Evolutionary conservation across 2,329 filamentous ascomycete genomes (phyloP).

Genomic region (Fusarium sororula): DNA sequence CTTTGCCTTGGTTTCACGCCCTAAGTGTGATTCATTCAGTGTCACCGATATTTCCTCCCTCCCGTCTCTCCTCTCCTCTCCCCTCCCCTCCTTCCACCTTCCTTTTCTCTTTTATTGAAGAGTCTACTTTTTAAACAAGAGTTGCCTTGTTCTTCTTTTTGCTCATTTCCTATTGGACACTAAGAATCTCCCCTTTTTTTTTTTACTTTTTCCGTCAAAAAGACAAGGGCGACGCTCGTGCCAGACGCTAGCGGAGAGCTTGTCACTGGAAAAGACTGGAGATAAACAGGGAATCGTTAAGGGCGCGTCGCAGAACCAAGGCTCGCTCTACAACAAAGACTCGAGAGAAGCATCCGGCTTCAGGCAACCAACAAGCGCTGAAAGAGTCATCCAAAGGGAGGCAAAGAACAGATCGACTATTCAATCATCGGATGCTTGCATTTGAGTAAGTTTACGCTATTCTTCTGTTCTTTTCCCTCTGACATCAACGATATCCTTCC

Average conservation of each 20-base stretch:
- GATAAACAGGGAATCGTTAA: constrained; percentile 39
- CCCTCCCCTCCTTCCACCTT: neutral
- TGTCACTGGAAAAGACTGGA: constrained; percentile 25
- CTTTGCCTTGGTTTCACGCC: constrained; percentile 13
- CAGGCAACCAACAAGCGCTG: constrained; percentile 30
- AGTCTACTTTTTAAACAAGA: neutral
- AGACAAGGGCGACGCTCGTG: constrained; percentile 41
- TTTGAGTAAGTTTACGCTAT: constrained; percentile 41
- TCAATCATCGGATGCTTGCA: constrained; percentile 37
- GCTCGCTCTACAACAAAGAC: neutral
- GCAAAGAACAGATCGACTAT: neutral
- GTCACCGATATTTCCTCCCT: constrained; percentile 28
- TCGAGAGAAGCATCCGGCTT: constrained; percentile 20
- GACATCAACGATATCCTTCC: neutral
- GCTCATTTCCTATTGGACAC: constrained; percentile 24
- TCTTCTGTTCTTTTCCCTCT: neutral
- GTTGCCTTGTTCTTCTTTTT: constrained; percentile 27
- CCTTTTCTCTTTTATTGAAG: neutral
- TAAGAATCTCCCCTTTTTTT: constrained; percentile 28
- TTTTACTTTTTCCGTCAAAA: constrained; percentile 36
- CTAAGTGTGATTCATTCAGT: constrained; percentile 28
- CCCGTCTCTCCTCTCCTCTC: neutral
- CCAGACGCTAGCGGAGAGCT: constrained; percentile 40
- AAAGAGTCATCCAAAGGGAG: constrained; percentile 26
- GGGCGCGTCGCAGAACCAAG: constrained; percentile 34